Evolutionary conservation across 2,329 filamentous ascomycete species (phyloP).

Genomic region (Neopestalotiopsis sp.): DNA sequence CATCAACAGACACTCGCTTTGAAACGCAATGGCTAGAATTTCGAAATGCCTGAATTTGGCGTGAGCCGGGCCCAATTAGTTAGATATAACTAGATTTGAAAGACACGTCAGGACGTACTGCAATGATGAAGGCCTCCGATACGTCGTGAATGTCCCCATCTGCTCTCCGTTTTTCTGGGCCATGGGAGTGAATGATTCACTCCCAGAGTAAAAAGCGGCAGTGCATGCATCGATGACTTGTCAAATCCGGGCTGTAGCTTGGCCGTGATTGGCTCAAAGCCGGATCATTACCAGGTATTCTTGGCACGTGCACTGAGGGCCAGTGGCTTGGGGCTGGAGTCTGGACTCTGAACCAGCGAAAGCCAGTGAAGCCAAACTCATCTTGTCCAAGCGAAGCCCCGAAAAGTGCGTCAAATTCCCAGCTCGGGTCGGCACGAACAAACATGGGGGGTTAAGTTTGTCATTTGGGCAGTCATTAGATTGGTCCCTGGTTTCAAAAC

Average conservation of each 20-base stretch:
- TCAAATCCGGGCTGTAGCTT: not conserved
- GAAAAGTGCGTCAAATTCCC: slow-evolving; percentile 2
- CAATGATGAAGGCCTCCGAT: too few species aligned
- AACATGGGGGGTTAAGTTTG: not conserved
- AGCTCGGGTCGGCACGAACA: not conserved
- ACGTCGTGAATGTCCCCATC: too few species aligned
- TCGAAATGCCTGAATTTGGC: too few species aligned
- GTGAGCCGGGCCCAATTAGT: too few species aligned
- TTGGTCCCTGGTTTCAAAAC: not conserved
- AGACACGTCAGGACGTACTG: too few species aligned
- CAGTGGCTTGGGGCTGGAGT: not conserved
- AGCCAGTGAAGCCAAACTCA: not conserved
- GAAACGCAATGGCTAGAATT: too few species aligned
- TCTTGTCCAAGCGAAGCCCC: not conserved
- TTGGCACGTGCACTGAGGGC: slow-evolving; percentile 11
- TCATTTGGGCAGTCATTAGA: not conserved
- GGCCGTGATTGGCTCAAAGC: slow-evolving; percentile 1
- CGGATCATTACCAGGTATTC: not conserved
- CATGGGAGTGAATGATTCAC: not conserved
- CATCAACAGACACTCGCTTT: too few species aligned
- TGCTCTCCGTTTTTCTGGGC: too few species aligned
- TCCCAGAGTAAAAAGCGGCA: not conserved
- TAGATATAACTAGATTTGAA: too few species aligned
- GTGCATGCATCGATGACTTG: not conserved
- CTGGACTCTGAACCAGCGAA: not conserved